Base-by-base conservation (phyloP, 208 protist genomes). In the Hexamita inflata region DNA sequence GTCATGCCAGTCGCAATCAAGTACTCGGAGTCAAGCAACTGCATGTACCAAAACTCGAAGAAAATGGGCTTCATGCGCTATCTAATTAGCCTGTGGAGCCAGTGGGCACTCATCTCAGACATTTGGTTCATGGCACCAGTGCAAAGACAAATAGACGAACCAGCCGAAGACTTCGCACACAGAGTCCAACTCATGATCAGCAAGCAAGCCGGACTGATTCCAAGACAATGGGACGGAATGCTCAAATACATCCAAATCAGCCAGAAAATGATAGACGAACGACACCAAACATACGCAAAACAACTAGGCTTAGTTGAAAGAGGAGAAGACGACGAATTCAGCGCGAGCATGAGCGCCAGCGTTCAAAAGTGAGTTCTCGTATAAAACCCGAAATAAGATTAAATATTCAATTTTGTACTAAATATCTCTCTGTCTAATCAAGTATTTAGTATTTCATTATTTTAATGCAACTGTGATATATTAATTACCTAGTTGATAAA, bases 1-100 rank as follows among this genome's bases (percentile, higher is more conserved):
- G 64, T 85, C 34, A 74, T 76, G 11, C 82, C 82, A 13, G 59
- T 84, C 32, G 76, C 59, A 13, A 84, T 85, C 24, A 85, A 85
- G 30, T 85, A 85, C 28, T 68, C 45, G 29, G 73, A 83, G 13
- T 53, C 57, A 11, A 83, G 53, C 42, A 49, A 34, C 13, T 65
- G 84, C 70, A 74, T 70, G 28, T 84, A 79, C 59, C 82, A 76
- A 76, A 75, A 65, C 7, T 80, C 38, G 7, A 39, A 64, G 30
- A 58, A 75, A 32, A 58, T 74, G 30, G 59, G 30, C 28, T 83
- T 83, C 45, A 1, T 70, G 19, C 38, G 9, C 4, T 74, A 83
- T 75, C 41, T 76, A 9, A 32, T 78, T 0, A 7, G 26, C 4
- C 11, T 83, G 11, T 53, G 79, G 65, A 67, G 29, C 34, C 28